phyloP scores from a whole-genome alignment of 2,329 filamentous ascomycete species.

The Penicillium sp. region DNA sequence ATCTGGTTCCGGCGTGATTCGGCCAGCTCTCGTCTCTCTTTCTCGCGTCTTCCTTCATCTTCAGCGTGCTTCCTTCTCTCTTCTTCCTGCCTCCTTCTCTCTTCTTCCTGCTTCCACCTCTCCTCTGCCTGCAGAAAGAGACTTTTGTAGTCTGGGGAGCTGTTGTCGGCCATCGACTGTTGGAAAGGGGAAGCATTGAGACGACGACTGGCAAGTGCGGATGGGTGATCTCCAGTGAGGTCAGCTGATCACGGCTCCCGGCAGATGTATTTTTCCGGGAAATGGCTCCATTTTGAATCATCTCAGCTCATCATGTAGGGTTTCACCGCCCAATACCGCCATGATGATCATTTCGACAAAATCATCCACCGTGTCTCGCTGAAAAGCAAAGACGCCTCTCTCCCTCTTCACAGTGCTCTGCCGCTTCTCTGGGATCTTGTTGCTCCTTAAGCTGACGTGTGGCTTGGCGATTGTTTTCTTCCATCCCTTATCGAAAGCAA shows the following conservation, averaged over 20 bases:
- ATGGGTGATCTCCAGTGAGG: constrained; percentile 1
- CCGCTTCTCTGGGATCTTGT: constrained; percentile 9
- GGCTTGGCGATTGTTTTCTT: constrained; percentile 1
- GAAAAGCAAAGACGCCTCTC: too few relatives aligned
- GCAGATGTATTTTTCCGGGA: constrained; percentile 9
- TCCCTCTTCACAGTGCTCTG: constrained; percentile 2
- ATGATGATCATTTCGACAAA: too few relatives aligned
- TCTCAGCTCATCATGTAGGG: too few relatives aligned
- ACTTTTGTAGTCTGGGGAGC: constrained; percentile 18
- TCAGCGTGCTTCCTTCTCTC: too few relatives aligned
- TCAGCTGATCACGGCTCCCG: constrained; percentile 10
- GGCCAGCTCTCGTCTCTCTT: too few relatives aligned
- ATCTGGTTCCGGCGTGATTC: too few relatives aligned
- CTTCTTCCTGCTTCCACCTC: constrained; percentile 1
- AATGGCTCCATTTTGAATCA: too few relatives aligned
- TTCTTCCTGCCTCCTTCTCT: too few relatives aligned
- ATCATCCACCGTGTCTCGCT: too few relatives aligned
- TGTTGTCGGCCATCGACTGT: constrained; percentile 20
- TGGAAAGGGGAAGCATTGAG: constrained; percentile 6
- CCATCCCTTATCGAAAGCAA: constrained; percentile 1
- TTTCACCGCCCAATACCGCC: too few relatives aligned
- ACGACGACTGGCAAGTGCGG: constrained; percentile 1
- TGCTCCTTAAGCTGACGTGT: constrained; percentile 2
- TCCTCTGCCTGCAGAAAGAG: constrained; percentile 18
- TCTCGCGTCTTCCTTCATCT: too few relatives aligned